These are phyloP conservation scores for Agrocybe pediades DNA, from an alignment of 768 basidiomycete genomes.

Conservation along the genomic window DNA sequence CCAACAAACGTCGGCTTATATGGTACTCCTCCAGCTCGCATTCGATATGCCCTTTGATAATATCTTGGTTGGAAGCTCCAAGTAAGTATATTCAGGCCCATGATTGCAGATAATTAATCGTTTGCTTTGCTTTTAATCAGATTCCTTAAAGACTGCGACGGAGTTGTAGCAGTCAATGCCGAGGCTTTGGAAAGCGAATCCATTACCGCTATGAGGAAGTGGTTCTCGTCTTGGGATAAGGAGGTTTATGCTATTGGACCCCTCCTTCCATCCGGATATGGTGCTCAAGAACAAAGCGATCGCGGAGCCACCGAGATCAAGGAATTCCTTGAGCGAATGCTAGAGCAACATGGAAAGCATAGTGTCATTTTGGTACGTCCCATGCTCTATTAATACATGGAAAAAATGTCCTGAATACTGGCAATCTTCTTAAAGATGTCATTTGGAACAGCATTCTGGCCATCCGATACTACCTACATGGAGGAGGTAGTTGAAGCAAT, in stretches of 20 bases:
- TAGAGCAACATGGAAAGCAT: too few relatives aligned
- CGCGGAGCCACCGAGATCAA: too few relatives aligned
- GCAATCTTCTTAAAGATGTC: too few relatives aligned
- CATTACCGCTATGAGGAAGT: background rate
- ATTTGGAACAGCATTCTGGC: conserved; percentile 6
- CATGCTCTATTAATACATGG: too few relatives aligned
- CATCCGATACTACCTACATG: background rate
- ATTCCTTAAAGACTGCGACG: background rate
- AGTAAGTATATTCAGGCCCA: background rate
- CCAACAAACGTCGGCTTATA: background rate
- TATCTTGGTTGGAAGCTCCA: background rate
- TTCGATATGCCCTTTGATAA: background rate
- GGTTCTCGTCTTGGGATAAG: background rate
- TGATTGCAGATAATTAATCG: too few relatives aligned
- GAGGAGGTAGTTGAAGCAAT: conserved; percentile 3
- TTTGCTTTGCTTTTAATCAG: too few relatives aligned
- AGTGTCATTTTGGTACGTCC: background rate
- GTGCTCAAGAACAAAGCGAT: too few relatives aligned
- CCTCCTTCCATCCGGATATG: too few relatives aligned
- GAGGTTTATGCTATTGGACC: background rate
- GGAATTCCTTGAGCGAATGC: too few relatives aligned
- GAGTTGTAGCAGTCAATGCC: background rate
- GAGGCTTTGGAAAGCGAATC: background rate
- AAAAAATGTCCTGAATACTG: too few relatives aligned
- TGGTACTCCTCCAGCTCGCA: too few relatives aligned